Percentiles rank a stretch among this genome's conserved stretches.
These are phyloP conservation scores for Debaryomyces subglobosus DNA, from an alignment of 1,139 yeast genomes.

Conservation along the genomic window DNA sequence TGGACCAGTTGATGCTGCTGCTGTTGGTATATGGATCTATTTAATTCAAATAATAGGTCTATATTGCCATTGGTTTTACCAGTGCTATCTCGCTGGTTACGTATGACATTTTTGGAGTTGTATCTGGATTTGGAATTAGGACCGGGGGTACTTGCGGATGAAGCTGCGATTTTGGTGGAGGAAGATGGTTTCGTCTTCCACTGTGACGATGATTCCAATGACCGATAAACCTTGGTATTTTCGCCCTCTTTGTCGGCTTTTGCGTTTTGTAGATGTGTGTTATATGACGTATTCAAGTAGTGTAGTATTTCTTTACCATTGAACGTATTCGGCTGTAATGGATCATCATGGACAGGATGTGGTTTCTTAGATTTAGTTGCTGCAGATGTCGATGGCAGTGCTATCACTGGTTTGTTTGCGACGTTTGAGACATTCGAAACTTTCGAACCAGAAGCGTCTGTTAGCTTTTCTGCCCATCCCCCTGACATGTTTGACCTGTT, in stretches of 20 bases:
- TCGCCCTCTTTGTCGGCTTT: conserved; percentile 22
- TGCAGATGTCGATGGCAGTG: background rate
- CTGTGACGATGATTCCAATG: conserved; percentile 27
- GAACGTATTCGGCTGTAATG: conserved; percentile 11
- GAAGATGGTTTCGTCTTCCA: conserved; percentile 24
- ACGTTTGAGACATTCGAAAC: conserved; percentile 1
- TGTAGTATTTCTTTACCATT: conserved; percentile 21
- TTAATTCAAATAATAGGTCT: conserved; percentile 25
- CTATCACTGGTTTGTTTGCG: background rate
- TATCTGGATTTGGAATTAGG: conserved; percentile 8
- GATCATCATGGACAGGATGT: background rate
- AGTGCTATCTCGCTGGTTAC: conserved; percentile 11
- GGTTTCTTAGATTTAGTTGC: background rate
- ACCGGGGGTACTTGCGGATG: background rate
- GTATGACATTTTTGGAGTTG: conserved; percentile 19
- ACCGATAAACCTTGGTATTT: conserved; percentile 20
- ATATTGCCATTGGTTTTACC: conserved; percentile 12
- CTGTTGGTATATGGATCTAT: conserved; percentile 23
- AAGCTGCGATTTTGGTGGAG: conserved; percentile 6
- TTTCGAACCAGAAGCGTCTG: conserved; percentile 11
- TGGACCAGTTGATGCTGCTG: conserved; percentile 2
- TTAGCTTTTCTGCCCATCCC: conserved; percentile 22
- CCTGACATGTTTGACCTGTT: conserved; percentile 15
- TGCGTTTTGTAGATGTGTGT: conserved; percentile 20
- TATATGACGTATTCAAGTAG: conserved; percentile 20